phyloP scores from a whole-genome alignment of 2,329 filamentous ascomycete species.

The Pleoardoris graminearum region DNA sequence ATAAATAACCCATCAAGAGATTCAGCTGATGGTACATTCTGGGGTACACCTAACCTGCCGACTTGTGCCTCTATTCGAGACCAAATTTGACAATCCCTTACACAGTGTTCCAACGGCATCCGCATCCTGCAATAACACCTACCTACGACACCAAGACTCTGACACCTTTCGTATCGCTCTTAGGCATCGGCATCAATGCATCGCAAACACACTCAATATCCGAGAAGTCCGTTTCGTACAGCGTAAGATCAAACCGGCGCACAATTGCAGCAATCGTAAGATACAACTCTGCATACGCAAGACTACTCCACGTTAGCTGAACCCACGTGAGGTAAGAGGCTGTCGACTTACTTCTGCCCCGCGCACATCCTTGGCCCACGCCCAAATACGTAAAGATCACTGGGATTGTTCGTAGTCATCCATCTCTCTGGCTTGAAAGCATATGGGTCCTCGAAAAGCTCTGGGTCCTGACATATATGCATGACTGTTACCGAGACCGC shows the following conservation, averaged over 20 bases:
- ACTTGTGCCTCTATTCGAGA: too few species aligned
- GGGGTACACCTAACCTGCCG: too few species aligned
- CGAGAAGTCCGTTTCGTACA: neutral
- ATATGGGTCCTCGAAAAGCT: conserved; percentile 16
- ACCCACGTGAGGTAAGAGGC: neutral
- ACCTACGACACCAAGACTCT: conserved; percentile 1
- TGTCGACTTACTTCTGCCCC: neutral
- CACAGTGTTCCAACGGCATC: too few species aligned
- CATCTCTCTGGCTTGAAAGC: conserved; percentile 22
- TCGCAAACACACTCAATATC: conserved; percentile 1
- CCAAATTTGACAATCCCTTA: too few species aligned
- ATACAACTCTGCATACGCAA: conserved; percentile 7
- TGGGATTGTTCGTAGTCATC: conserved; percentile 5
- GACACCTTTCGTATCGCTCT: conserved; percentile 1
- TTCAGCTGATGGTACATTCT: too few species aligned
- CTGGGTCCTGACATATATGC: conserved; percentile 18
- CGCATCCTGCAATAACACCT: too few species aligned
- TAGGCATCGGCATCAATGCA: conserved; percentile 7
- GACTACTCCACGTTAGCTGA: neutral
- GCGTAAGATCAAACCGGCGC: neutral
- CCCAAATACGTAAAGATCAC: neutral
- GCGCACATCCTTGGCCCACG: neutral
- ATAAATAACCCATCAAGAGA: too few species aligned
- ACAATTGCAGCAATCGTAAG: conserved; percentile 6
- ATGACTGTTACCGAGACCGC: conserved; percentile 27